phyloP scores from a whole-genome alignment of 192 early-diverging fungal species.

The Phycomyces nitens region DNA sequence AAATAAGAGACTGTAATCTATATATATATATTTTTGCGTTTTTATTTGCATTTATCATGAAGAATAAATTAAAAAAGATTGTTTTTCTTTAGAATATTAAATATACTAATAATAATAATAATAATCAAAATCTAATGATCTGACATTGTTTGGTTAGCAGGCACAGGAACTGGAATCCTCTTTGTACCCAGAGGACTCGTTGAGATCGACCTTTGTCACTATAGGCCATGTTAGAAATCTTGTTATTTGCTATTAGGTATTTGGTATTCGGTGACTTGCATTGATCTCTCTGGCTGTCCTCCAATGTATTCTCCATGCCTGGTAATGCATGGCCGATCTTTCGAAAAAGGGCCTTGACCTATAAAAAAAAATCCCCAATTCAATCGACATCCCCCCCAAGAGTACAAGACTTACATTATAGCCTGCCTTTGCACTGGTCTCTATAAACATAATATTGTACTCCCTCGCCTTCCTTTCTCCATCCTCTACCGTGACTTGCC shows the following conservation, averaged over 20 bases:
- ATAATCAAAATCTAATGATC: no score
- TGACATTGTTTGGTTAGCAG: constrained; percentile 15
- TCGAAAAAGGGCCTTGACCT: constrained; percentile 96
- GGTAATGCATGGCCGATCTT: constrained; percentile 93
- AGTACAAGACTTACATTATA: constrained; percentile 72
- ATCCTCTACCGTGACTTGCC: constrained; percentile 93
- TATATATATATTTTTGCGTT: background rate
- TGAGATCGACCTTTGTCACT: constrained; percentile 37
- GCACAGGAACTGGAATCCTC: constrained; percentile 25
- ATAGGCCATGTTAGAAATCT: constrained; percentile 5
- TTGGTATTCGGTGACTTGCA: constrained; percentile 16
- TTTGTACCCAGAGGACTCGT: constrained; percentile 15
- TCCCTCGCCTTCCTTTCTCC: constrained; percentile 97
- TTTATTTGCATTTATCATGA: background rate
- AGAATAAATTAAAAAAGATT: no score
- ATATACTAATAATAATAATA: no score
- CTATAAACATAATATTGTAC: constrained; percentile 97
- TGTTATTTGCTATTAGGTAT: background rate
- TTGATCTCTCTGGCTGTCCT: constrained; percentile 41
- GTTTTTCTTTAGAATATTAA: background rate
- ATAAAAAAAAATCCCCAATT: background rate
- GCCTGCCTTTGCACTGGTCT: constrained; percentile 97
- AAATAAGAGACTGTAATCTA: constrained; percentile 13
- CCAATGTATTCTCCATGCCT: constrained; percentile 72
- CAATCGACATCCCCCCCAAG: background rate